Evolutionary conservation across 257 asterid species (phyloP), one percentile per base, ranked within the genome.

Genomic region (Eucommia ulmoides): DNA sequence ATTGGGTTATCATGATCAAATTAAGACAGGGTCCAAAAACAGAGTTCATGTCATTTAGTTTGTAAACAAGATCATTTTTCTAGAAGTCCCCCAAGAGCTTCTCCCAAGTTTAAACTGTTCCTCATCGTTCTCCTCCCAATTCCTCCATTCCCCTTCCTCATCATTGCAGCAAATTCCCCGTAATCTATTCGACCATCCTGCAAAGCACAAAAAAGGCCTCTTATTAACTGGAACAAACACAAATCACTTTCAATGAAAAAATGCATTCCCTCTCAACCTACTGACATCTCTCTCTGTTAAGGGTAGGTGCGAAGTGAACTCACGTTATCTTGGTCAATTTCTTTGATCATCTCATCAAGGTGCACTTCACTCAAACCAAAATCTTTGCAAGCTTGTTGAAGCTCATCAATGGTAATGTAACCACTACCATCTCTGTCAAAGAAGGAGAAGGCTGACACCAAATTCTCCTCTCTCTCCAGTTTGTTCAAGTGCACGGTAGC

Each of bases 401-500:
- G 89, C 75, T 88, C 95, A 26, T 84, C 94, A 3, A 84, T 79
- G 55, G 97, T 84, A 56, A 88, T 88, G 71, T 84, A 88, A 54
- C 97, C 97, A 62, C 97, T 88, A 2, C 93, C 87, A 62, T 84
- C 95, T 52, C 75, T 88, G 61, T 88, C 97, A 26, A 88, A 88
- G 80, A 75, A 88, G 17, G 94, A 66, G 67, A 88, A 88, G 51
- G 95, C 97, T 4, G 95, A 79, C 38, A 79, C 59, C 33, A 88
- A 67, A 62, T 84, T 84, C 67, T 84, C 94, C 68, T 84, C 95
- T 71, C 95, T 68, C 54, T 88, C 95, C 58, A 88, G 56, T 83
- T 88, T 88, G 93, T 88, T 88, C 78, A 88, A 65, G 74, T 88
- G 97, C 45, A 88, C 82, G 1, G 94, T 88, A 12, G 97, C 97